Base-by-base conservation (phyloP, 352 stramenopile species). In the Phytophthora europaea region DNA sequence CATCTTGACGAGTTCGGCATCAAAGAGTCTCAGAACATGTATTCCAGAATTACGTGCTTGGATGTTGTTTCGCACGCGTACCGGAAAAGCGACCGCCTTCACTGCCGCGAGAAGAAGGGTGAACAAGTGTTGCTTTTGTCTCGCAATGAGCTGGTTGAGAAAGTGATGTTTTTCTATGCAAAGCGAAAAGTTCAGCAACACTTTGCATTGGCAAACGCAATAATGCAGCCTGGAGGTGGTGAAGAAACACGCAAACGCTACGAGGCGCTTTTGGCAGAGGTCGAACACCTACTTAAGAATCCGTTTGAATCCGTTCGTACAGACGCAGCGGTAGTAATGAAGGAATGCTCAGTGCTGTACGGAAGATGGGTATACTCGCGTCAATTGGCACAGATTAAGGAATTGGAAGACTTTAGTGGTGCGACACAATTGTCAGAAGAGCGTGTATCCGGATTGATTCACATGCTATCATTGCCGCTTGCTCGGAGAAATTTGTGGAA, bases 141-240 rank as follows among this genome's bases (percentile, higher is more conserved):
- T 33, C 81, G 86, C 51, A 92, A 94, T 23, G 84, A 94, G 26
- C 78, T 91, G 76, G 79, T 88, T n/a, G 84, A 94, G 67, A 80
- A 79, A 18, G 75, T 89, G 31, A 65, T 86, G 20, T 84, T 91
- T 60, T 92, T 94, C 60, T 87, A 89, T 51, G 66, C 72, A 6
- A 87, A 80, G 55, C 72, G 86, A 31, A 90, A 90, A 50, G 71
- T 89, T 6, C 78, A 90, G 60, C 72, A 91, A 51, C 84, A 94
- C 36, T 93, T 88, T 43, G 84, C 85, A 53, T 74, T 89, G 26
- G 83, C 83, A 1, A 77, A 85, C 54, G 53, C 62, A n/a, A 81
- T 88, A 28, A 59, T 89, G 13, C 68, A 73, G 3, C 52, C 72
- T 20, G 61, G 73, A 18, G 36, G 70, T 36, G 51, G 67, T 54